These are phyloP conservation scores for Chlorella sp. DNA, from an alignment of 139 green algal species.

Conservation along the genomic window DNA sequence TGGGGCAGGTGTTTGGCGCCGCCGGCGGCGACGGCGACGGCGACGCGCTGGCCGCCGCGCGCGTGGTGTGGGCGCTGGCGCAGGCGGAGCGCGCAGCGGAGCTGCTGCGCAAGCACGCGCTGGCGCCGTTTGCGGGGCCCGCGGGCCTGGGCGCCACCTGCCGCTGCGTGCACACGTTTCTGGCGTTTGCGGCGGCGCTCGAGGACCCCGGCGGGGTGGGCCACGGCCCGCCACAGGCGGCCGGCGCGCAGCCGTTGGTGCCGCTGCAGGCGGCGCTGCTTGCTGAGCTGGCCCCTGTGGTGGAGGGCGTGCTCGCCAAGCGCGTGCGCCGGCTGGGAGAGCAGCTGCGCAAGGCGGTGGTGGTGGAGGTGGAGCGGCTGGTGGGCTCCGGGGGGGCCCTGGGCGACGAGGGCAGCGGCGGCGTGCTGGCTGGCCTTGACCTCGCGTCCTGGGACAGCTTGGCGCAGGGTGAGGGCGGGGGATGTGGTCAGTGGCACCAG, in stretches of 20 bases:
- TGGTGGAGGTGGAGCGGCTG: slow-evolving; percentile 12
- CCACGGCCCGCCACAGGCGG: slow-evolving; percentile 7
- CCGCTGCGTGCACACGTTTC: slow-evolving; percentile 16
- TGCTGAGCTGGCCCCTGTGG: not conserved
- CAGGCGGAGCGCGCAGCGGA: slow-evolving; percentile 20
- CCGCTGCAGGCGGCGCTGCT: not conserved
- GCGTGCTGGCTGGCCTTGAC: not conserved
- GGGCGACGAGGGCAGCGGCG: too few species aligned
- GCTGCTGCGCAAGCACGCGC: slow-evolving; percentile 39
- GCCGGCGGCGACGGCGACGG: not conserved
- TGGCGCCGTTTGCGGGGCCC: slow-evolving; percentile 43
- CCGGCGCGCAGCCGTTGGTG: not conserved
- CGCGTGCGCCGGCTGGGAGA: slow-evolving; percentile 20
- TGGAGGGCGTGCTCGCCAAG: not conserved
- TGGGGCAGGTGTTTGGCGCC: slow-evolving; percentile 27
- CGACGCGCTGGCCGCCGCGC: slow-evolving; percentile 18
- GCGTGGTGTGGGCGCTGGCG: slow-evolving; percentile 51
- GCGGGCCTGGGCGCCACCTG: slow-evolving; percentile 27
- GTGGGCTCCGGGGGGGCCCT: too few species aligned
- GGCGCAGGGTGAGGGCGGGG: not conserved
- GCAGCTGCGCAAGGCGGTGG: slow-evolving; percentile 3
- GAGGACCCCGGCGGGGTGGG: too few species aligned
- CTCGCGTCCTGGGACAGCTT: slow-evolving; percentile 15
- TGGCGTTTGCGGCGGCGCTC: slow-evolving; percentile 10
- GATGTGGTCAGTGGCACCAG: not conserved